Base-by-base conservation (phyloP, 805 yeast species). In the Zygoascus bituminiphila region DNA sequence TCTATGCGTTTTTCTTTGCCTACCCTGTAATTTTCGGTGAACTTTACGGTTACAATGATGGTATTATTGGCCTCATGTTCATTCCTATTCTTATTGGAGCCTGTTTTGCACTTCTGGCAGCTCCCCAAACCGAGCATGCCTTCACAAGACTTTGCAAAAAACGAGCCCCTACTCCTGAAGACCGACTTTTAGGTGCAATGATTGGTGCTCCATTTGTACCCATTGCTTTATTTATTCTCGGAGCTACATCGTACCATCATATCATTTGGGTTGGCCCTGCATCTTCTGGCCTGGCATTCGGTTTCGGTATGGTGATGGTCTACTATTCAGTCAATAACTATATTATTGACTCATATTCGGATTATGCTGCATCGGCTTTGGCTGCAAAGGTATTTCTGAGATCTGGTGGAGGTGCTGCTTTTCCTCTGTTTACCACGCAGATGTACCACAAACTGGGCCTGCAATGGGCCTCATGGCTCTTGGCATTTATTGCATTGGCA, bases 1-100 rank as follows among this genome's bases (percentile, higher is more conserved):
- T 88, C 45, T 88, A 88, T 61, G 96, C 95, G 10, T 88, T 88
- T 72, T 88, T 88, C 79, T 88, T 88, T 69, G 96, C 97, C 0
- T 88, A 84, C 68, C 97, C 97, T 4, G 95, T 83, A 46, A 86
- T 88, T 46, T 88, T 88, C 64, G 76, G 74, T 48, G 48, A 46
- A 9, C 73, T 88, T 47, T 85, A 88, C 60, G 87, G 81, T 43
- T 88, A 73, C 66, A 73, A 81, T 55, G 95, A 87, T 64, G 85
- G 86, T 57, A 72, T 73, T 46, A 79, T 84, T 56, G 96, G 96
- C 31, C 69, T 88, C 57, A 86, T 89, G 95, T 76, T 85, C 57
- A 83, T 88, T 59, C 96, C 96, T 21, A 88, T 88, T 59, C 69
- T 88, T 54, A 86, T 88, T 51, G 97, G 97, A 54, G 96, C 96